Conservation (phyloP, 2,329 filamentous ascomycete genomes). For the Xylogone sp. region DNA sequence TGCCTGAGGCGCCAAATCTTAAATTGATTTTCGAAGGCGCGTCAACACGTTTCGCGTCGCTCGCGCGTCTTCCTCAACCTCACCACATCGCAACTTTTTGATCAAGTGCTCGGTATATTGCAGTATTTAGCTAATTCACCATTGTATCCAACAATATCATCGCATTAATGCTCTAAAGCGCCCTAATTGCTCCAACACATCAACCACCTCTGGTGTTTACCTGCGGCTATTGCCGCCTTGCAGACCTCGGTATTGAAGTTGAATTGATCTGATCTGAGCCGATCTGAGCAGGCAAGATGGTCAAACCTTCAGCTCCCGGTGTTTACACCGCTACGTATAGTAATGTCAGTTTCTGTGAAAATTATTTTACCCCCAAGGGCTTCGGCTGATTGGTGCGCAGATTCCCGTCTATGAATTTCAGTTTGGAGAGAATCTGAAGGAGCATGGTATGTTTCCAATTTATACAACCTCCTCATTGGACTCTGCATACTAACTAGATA, state of each 20-base stretch:
- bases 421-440: slow-evolving; percentile 70
- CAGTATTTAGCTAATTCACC: neutral
- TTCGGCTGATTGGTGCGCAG: slow-evolving; percentile 40
- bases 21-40: neutral
- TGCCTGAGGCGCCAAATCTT: neutral
- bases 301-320: slow-evolving; percentile 26
- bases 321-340: slow-evolving; percentile 69
- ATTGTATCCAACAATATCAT: neutral
- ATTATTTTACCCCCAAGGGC: neutral
- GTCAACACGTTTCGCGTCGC: neutral
- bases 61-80: neutral
- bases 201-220: neutral
- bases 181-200: neutral
- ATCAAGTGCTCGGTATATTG: neutral
- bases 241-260: neutral
- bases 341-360: slow-evolving; percentile 45
- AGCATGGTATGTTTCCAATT: slow-evolving; percentile 54
- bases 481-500: slow-evolving; percentile 7
- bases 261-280: neutral
- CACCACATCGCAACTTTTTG: neutral
- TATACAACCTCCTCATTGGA: neutral
- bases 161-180: neutral
- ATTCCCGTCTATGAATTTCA: slow-evolving; percentile 95
- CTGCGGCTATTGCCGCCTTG: neutral
- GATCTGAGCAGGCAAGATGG: slow-evolving; percentile 20